These are phyloP conservation scores for Avena sativa DNA, from an alignment of 176 grass and related monocot species.

Conservation along the genomic window DNA sequence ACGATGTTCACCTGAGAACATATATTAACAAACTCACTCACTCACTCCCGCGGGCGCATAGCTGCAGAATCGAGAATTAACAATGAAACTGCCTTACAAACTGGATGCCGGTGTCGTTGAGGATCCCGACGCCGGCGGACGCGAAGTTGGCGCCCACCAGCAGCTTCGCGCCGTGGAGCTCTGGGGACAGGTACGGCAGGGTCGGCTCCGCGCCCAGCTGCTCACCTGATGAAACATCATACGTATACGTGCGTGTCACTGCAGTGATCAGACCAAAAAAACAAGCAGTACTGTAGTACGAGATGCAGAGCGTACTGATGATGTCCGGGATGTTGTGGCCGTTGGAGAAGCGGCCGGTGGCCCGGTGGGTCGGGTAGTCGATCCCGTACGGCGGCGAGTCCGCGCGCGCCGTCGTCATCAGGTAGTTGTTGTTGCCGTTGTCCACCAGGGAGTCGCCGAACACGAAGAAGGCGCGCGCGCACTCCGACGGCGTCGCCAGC, in stretches of 20 bases:
- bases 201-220: conserved; percentile 72
- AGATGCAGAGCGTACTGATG: conserved; percentile 58
- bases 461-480: conserved; percentile 84
- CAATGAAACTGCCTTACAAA: conserved; percentile 46
- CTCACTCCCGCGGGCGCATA: too few relatives aligned
- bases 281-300: not conserved
- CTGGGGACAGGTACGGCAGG: conserved; percentile 83
- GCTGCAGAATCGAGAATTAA: too few relatives aligned
- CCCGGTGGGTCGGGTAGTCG: conserved; percentile 67
- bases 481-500: conserved; percentile 28
- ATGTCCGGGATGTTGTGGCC: conserved; percentile 93
- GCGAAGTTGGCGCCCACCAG: conserved; percentile 95
- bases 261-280: not conserved
- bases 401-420: conserved; percentile 75
- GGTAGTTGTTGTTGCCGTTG: conserved; percentile 97
- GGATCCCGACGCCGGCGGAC: conserved; percentile 90
- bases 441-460: conserved; percentile 98
- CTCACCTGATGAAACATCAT: conserved; percentile 65
- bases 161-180: conserved; percentile 71
- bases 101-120: conserved; percentile 94
- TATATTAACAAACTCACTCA: too few relatives aligned
- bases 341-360: conserved; percentile 93
- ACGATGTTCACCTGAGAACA: conserved; percentile 57
- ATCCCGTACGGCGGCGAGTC: conserved; percentile 88
- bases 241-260: not conserved